These are phyloP conservation scores for Blumeriella jaapii DNA, from an alignment of 2,329 filamentous ascomycete species.

Conservation along the genomic window DNA sequence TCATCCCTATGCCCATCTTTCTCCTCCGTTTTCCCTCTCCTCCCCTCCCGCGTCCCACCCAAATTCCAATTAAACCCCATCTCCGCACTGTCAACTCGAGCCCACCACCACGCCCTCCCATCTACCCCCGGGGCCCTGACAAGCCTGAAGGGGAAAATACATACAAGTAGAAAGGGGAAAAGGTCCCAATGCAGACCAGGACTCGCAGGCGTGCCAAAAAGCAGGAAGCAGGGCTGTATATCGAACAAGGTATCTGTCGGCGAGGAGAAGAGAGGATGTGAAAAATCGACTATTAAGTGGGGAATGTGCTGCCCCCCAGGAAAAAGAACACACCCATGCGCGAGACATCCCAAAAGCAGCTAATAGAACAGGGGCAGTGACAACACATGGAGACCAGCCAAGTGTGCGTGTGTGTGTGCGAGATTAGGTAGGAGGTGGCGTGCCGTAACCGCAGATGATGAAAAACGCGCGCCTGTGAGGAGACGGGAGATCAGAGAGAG, in stretches of 20 bases:
- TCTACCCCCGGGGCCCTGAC: no score
- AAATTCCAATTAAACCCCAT: no score
- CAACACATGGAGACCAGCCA: slow-evolving; percentile 27
- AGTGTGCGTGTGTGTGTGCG: slow-evolving; percentile 20
- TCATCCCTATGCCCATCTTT: no score
- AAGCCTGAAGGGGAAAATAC: no score
- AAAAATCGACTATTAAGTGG: slow-evolving; percentile 22
- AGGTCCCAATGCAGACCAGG: not conserved
- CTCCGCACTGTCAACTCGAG: no score
- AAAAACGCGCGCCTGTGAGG: slow-evolving; percentile 13
- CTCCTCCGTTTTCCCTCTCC: no score
- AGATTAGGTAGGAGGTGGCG: slow-evolving; percentile 22
- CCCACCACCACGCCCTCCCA: no score
- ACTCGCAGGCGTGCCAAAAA: slow-evolving; percentile 3
- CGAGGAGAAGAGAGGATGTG: slow-evolving; percentile 17
- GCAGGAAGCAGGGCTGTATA: slow-evolving; percentile 30
- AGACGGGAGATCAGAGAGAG: slow-evolving; percentile 14
- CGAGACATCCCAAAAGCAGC: slow-evolving; percentile 10
- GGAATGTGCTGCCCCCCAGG: slow-evolving; percentile 12
- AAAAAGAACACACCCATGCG: slow-evolving; percentile 1
- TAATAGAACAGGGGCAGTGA: slow-evolving; percentile 26
- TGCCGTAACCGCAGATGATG: no score
- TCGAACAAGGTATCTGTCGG: slow-evolving; percentile 49
- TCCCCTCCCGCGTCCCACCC: no score
- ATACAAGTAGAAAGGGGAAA: slow-evolving; percentile 11